Conservation (phyloP, 805 yeast species). For the Saturnispora gosingensis region DNA sequence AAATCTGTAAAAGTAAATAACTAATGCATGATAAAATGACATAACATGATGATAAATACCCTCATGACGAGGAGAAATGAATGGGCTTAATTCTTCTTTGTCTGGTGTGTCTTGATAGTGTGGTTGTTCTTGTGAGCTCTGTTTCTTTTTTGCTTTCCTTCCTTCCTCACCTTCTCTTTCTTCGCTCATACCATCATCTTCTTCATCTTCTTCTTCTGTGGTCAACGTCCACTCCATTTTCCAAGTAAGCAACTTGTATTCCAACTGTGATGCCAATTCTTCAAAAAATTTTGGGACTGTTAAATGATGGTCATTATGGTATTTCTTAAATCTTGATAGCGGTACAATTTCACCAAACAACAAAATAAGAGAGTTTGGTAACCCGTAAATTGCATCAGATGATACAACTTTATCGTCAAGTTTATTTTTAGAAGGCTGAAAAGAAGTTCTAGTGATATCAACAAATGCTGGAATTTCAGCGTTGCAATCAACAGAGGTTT, state of each 20-base stretch:
- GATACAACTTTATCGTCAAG: slow-evolving; percentile 51
- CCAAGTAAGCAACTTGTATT: slow-evolving; percentile 53
- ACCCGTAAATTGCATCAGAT: slow-evolving; percentile 74
- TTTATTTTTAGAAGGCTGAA: slow-evolving; percentile 33
- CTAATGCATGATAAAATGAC: slow-evolving; percentile 66
- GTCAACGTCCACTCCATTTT: slow-evolving; percentile 61
- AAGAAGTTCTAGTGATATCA: slow-evolving; percentile 33
- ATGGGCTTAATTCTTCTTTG: slow-evolving; percentile 12
- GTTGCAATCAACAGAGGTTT: slow-evolving; percentile 6
- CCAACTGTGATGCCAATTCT: slow-evolving; percentile 32
- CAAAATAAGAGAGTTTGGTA: slow-evolving; percentile 70
- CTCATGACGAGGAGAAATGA: slow-evolving; percentile 49
- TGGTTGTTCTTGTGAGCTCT: slow-evolving; percentile 1
- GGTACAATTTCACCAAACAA: slow-evolving; percentile 67
- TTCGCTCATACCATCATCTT: neutral
- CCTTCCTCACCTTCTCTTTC: neutral
- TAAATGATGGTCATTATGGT: slow-evolving; percentile 32
- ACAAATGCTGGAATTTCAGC: slow-evolving; percentile 33
- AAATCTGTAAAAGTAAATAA: slow-evolving; percentile 62
- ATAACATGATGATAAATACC: slow-evolving; percentile 72
- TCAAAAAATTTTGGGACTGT: slow-evolving; percentile 29
- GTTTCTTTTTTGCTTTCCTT: slow-evolving; percentile 10
- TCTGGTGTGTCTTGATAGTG: neutral
- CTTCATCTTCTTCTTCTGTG: slow-evolving; percentile 18
- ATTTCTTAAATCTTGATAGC: slow-evolving; percentile 52